Percentiles rank a stretch among this genome's conserved stretches.
Conservation (phyloP, 2,329 filamentous ascomycete species). For the Sphaerulina populicola region DNA sequence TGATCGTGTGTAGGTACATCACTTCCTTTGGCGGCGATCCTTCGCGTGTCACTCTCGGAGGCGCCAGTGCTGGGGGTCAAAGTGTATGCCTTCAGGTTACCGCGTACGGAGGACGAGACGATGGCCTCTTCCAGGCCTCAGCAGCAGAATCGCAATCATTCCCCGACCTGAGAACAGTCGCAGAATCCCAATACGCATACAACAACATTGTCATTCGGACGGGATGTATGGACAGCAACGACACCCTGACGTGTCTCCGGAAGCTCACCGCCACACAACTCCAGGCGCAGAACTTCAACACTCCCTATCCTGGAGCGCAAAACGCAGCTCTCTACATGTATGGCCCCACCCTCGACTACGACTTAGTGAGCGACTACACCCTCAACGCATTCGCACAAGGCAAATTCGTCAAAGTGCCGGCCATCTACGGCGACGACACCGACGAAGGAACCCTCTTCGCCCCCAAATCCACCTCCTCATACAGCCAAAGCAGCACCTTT, state of each 20-base stretch:
- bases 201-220: conserved; percentile 45
- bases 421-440: conserved; percentile 50
- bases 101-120: conserved; percentile 43
- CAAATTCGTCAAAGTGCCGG: conserved; percentile 46
- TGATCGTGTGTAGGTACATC: conserved; percentile 42
- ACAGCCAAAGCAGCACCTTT: conserved; percentile 47
- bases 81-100: conserved; percentile 58
- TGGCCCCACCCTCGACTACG: conserved; percentile 44
- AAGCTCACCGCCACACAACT: conserved; percentile 38
- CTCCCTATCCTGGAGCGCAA: conserved; percentile 40
- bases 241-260: conserved; percentile 46
- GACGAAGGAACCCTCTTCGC: conserved; percentile 60
- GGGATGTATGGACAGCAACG: conserved; percentile 35
- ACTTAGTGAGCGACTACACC: conserved; percentile 46
- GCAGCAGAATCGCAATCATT: conserved; percentile 50
- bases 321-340: conserved; percentile 44
- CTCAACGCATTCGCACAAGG: conserved; percentile 43
- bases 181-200: conserved; percentile 46
- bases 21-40: conserved; percentile 61
- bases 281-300: conserved; percentile 41
- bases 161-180: conserved; percentile 41
- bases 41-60: conserved; percentile 58
- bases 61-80: conserved; percentile 59
- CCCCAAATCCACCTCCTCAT: conserved; percentile 42
- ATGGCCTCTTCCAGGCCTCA: conserved; percentile 46